Evolutionary conservation across 768 basidiomycete genomes (phyloP), one percentile per base, ranked within the genome.

Genomic region (Peribolospora kevripleyi): DNA sequence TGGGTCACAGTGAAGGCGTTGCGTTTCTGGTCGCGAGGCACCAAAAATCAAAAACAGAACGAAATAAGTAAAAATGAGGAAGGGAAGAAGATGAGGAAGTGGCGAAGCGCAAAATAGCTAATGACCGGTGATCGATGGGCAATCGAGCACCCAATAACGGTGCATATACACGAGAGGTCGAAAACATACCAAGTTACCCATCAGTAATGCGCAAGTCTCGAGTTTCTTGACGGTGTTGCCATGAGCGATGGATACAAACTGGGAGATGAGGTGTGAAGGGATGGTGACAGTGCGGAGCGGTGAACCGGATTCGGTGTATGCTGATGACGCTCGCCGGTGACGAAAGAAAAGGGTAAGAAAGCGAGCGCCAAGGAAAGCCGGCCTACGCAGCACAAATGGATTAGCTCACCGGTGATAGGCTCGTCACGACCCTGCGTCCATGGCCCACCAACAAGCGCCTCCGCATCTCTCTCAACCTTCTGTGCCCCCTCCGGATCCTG

Each of bases 131-230:
- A 25, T 25, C 25, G 25, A 25, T 42, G 41, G 5, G 47, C 43
- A 2, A 46, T 36, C 14, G 49, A 37, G 13, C 38, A 37, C 10
- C 38, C 38, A 48, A 36, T n/a, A 51, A 9, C 2, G 10, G 13
- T 38, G 51, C 56, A 43, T 39, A 60, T 54, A 25, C 1, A 25
- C 55, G 47, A 50, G 59, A n/a, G 42, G 41, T 36, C 52, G 50
- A 41, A 4, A 6, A 45, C 59, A 45, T 14, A 53, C 57, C 39
- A 62, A 48, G 65, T 72, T 78, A n/a, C 86, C 87, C 6, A 90
- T 68, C 47, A 93, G 66, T 53, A 91, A 62, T 42, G 84, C 87
- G 65, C 86, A 88, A 1, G 87, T 93, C 70, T 93, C 87, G 53
- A 75, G 71, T 61, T 85, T 84, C 64, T 74, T 70, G 51, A 72